Conservation (phyloP, 805 yeast genomes). For the Metschnikowia kunwiensis region DNA sequence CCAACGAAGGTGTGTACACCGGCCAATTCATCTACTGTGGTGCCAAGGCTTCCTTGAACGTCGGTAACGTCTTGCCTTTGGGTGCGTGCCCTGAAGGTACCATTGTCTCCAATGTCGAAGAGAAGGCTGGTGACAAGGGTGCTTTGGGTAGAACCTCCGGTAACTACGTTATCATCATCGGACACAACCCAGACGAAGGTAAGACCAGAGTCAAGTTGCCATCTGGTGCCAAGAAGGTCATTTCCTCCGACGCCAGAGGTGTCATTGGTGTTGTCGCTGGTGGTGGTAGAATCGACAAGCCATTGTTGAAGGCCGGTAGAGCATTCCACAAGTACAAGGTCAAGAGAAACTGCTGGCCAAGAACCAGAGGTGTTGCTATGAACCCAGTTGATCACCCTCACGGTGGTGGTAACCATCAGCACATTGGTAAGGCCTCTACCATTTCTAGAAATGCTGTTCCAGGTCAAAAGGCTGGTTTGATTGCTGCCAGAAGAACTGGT, state of each 20-base stretch:
- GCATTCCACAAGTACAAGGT: conserved; percentile 99
- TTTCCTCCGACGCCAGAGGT: conserved; percentile 97
- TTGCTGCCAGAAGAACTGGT: conserved; percentile 99
- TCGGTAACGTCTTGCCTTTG: conserved; percentile 96
- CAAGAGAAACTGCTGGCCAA: conserved; percentile 99
- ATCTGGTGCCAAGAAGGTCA: conserved; percentile 97
- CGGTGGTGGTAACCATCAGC: conserved; percentile 99
- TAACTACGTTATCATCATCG: conserved; percentile 97
- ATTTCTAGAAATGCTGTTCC: conserved; percentile 99
- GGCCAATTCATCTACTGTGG: conserved; percentile 99
- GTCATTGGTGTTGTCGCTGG: conserved; percentile 99
- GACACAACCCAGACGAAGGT: conserved; percentile 99
- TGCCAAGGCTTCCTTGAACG: conserved; percentile 94
- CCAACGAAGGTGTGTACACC: conserved; percentile 99
- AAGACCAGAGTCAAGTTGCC: conserved; percentile 99
- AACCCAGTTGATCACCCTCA: conserved; percentile 99
- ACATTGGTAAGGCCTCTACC: conserved; percentile 99
- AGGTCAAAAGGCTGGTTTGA: conserved; percentile 99
- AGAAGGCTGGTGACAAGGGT: conserved; percentile 99
- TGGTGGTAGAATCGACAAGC: conserved; percentile 99
- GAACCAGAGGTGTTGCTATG: conserved; percentile 99
- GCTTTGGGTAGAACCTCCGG: conserved; percentile 99
- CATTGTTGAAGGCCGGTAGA: conserved; percentile 99
- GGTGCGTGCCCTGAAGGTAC: conserved; percentile 99
- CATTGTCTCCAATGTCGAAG: conserved; percentile 96